Conservation (phyloP, 305 asterid species). For the Euphrasia arctica region DNA sequence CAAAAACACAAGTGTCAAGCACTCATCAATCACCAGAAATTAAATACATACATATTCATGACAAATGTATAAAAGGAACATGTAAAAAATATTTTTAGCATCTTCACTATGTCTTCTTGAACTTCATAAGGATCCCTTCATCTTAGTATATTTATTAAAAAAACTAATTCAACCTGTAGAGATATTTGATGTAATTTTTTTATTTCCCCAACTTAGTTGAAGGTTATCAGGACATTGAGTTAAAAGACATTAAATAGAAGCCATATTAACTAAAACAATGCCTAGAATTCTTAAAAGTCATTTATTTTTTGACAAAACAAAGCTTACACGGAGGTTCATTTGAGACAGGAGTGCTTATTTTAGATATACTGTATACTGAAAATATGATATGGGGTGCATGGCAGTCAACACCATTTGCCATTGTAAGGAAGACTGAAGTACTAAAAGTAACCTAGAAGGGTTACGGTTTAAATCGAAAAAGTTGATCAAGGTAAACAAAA, state of each 20-base stretch:
- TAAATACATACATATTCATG: no score
- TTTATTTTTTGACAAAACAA: no score
- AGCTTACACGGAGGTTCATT: not conserved
- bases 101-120: not conserved
- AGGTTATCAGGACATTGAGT: no score
- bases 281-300: no score
- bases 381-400: conserved; percentile 12
- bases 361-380: not conserved
- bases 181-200: not conserved
- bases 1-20: not conserved
- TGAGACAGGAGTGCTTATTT: not conserved
- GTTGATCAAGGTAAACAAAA: not conserved
- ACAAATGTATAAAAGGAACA: not conserved
- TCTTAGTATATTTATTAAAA: not conserved
- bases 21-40: no score
- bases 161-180: not conserved
- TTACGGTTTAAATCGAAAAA: not conserved
- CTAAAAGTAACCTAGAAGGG: not conserved
- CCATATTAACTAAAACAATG: not conserved
- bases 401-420: conserved; percentile 5
- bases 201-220: not conserved
- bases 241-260: not conserved
- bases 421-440: conserved; percentile 18
- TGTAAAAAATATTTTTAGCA: not conserved
- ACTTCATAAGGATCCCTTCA: not conserved